These are phyloP conservation scores for Fusarium praegraminearum DNA, from an alignment of 2,329 filamentous ascomycete species.

Conservation along the genomic window DNA sequence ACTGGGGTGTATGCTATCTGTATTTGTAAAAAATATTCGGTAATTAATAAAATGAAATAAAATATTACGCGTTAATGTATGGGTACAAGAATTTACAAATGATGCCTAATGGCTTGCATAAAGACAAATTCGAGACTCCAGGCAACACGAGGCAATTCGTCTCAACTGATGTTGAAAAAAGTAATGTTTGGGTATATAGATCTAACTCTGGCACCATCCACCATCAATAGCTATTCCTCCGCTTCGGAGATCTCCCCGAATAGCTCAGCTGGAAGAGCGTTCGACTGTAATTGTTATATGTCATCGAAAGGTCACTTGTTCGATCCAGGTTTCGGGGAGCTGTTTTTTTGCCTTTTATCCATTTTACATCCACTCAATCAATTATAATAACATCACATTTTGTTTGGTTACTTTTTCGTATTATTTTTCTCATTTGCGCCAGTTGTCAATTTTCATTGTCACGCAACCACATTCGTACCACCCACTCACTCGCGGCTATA, in stretches of 20 bases:
- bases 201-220: rapidly evolving
- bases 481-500: constrained; percentile 45
- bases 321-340: constrained; percentile 39
- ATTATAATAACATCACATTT: neutral
- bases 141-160: no score
- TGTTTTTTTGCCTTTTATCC: neutral
- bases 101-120: no score
- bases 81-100: neutral
- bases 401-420: neutral
- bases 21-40: neutral
- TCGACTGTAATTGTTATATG: constrained; percentile 33
- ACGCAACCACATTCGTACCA: neutral
- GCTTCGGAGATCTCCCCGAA: constrained; percentile 23
- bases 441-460: neutral
- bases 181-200: neutral
- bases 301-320: constrained; percentile 39
- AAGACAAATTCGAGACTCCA: no score
- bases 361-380: neutral
- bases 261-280: constrained; percentile 41
- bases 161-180: no score
- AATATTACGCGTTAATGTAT: neutral
- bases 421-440: neutral
- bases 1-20: neutral
- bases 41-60: neutral
- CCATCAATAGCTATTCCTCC: constrained; percentile 16